Evolutionary conservation across 768 basidiomycete genomes (phyloP).

Genomic region (Mycena kentingensis): DNA sequence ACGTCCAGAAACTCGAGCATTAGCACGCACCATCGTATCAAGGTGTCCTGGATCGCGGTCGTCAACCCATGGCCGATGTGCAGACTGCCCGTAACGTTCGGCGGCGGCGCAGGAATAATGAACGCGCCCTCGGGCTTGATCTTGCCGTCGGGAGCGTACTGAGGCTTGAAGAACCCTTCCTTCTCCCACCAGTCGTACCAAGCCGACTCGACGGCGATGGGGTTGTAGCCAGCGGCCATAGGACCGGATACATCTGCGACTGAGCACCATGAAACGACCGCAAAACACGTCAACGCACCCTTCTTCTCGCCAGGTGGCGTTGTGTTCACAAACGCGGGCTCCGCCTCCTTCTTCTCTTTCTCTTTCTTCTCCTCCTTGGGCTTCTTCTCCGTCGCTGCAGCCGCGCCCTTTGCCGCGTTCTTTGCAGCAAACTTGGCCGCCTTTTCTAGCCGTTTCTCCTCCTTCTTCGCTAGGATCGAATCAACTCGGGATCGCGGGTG

Average conservation of each 20-base stretch:
- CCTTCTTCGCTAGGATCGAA: constrained; percentile 69
- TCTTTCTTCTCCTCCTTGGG: constrained; percentile 63
- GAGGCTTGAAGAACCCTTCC: constrained; percentile 88
- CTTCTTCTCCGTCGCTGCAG: constrained; percentile 54
- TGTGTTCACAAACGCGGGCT: constrained; percentile 79
- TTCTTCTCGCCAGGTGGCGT: constrained; percentile 94
- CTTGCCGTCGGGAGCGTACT: constrained; percentile 56
- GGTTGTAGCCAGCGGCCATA: constrained; percentile 94
- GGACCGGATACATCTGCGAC: constrained; percentile 77
- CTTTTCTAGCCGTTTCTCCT: constrained; percentile 79
- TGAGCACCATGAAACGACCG: background rate
- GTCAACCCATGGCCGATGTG: constrained; percentile 97
- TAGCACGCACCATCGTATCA: constrained; percentile 77
- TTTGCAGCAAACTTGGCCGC: constrained; percentile 79
- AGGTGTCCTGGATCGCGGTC: constrained; percentile 84
- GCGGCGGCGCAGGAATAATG: constrained; percentile 88
- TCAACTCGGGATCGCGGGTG: constrained; percentile 1
- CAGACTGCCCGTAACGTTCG: constrained; percentile 93
- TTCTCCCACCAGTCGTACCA: constrained; percentile 99
- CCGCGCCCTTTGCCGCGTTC: constrained; percentile 49
- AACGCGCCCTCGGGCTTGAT: constrained; percentile 69
- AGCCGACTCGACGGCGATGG: constrained; percentile 88
- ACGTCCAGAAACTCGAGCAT: no score
- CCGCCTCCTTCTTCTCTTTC: constrained; percentile 72
- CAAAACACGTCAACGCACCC: constrained; percentile 49